Base-by-base conservation (phyloP, 2,329 filamentous ascomycete species). In the Amauroascus niger region DNA sequence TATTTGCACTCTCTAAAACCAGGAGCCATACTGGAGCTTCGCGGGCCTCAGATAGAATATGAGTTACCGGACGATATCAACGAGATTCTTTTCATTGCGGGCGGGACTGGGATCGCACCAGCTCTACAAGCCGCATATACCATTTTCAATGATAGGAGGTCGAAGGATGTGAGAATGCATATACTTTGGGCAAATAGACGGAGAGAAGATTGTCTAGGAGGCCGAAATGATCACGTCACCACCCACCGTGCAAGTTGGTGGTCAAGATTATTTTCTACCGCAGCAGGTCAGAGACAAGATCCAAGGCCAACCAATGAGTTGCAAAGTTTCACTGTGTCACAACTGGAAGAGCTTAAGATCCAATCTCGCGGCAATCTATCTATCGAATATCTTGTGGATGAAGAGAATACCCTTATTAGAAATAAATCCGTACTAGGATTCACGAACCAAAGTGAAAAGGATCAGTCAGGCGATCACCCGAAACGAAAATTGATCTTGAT, bases 91-190 rank as follows among this genome's bases (percentile, higher is more conserved):
- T 95, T 97, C 64, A 73, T 97, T 20, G 93, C 90, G 1, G 93
- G 90, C 1, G 93, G 93, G 0, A 98, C 93, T 0, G 91, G 93
- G 0, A 86, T 98, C 61, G 89, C 88, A 14, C 88, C 91, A 0
- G 93, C 90, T 6, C 71, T 97, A 67, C 91, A 97, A 70, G 80
- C 86, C 39, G 87, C 83, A 1, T 73, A 82, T 57, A 79, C 80
- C 0, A 69, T 91, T 9, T 70, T 64, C 48, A 61, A 58, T 53
- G 57, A 67, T 59, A 64, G 72, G 54, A 59, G 55, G 13, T 40
- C 58, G 30, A 56, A 56, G 3, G 64, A 64, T n/a, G 71, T 74
- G 2, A 73, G 64, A 40, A 79, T 95, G 52, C 78, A 80, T 47
- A 83, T 97, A 26, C 70, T 97, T 0, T 98, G 91, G 90, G 89